Conservation (phyloP, 78 protist genomes). For the Polysphondylium violaceum region DNA sequence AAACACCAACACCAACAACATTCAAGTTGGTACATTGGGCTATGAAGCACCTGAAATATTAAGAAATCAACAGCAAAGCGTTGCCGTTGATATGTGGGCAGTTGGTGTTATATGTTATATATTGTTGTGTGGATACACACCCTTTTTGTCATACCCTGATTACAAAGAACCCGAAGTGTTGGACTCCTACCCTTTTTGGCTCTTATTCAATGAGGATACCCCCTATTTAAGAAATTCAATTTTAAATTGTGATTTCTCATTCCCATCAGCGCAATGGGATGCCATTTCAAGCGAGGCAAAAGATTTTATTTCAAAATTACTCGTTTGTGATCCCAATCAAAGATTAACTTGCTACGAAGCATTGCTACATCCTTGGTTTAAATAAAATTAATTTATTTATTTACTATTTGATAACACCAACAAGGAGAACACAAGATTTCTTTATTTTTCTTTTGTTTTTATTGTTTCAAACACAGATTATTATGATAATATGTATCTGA, state of each 20-base stretch:
- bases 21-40: constrained; percentile 34
- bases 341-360: constrained; percentile 46
- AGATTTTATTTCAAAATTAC: constrained; percentile 61
- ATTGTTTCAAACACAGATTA: no score
- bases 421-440: no score
- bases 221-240: constrained; percentile 12
- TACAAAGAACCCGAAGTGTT: constrained; percentile 37
- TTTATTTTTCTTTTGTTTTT: no score
- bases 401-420: no score
- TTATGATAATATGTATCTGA: no score
- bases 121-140: constrained; percentile 78
- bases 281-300: constrained; percentile 54
- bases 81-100: constrained; percentile 79
- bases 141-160: constrained; percentile 38
- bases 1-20: constrained; percentile 8
- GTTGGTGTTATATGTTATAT: constrained; percentile 80
- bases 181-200: constrained; percentile 46
- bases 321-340: constrained; percentile 41
- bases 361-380: constrained; percentile 74
- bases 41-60: constrained; percentile 67
- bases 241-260: constrained; percentile 31
- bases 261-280: constrained; percentile 40
- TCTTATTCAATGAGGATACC: constrained; percentile 36
- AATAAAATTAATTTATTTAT: no score
- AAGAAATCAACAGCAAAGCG: neutral